A percentile compares a stretch with the other conserved stretches of the same genome.
phyloP scores from a whole-genome alignment of 225 moss, liverwort and hornwort species.

The Bryoerythrophyllum caledonicum region DNA sequence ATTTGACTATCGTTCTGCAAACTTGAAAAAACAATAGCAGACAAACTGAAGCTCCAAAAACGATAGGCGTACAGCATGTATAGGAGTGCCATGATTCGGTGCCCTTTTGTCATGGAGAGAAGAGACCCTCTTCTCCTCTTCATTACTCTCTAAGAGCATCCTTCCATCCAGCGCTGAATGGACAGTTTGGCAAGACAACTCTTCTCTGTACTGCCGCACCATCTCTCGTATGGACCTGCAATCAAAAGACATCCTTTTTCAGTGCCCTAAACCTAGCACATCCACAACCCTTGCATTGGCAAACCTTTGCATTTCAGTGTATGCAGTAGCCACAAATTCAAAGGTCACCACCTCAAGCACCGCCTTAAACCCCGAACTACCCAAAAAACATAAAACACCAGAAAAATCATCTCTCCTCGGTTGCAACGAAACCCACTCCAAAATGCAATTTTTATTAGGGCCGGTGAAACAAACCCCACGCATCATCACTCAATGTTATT shows the following conservation, averaged over 20 bases:
- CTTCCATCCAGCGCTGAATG: too few species aligned
- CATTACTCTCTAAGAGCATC: too few species aligned
- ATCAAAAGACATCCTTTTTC: too few species aligned
- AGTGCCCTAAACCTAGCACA: slow-evolving; percentile 8
- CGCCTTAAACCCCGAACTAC: not conserved
- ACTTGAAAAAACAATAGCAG: not conserved
- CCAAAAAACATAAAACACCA: not conserved
- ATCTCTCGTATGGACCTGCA: slow-evolving; percentile 37
- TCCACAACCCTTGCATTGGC: not conserved
- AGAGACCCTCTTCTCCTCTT: too few species aligned
- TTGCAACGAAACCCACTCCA: not conserved
- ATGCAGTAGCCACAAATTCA: not conserved
- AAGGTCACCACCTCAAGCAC: not conserved
- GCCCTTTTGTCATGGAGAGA: too few species aligned
- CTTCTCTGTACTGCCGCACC: slow-evolving; percentile 45
- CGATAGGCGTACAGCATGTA: slow-evolving; percentile 22
- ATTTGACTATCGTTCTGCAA: not conserved
- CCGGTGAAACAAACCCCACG: too few species aligned
- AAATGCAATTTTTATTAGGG: too few species aligned
- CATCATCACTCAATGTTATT: not conserved
- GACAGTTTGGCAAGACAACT: slow-evolving; percentile 29
- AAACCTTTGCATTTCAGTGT: not conserved
- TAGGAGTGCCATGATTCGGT: not conserved
- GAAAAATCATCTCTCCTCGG: not conserved
- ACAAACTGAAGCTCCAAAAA: too few species aligned